Evolutionary conservation across 495 filamentous ascomycete genomes (phyloP), one percentile per base, ranked within the genome.

Genomic region (Astrocystis sublimbata): DNA sequence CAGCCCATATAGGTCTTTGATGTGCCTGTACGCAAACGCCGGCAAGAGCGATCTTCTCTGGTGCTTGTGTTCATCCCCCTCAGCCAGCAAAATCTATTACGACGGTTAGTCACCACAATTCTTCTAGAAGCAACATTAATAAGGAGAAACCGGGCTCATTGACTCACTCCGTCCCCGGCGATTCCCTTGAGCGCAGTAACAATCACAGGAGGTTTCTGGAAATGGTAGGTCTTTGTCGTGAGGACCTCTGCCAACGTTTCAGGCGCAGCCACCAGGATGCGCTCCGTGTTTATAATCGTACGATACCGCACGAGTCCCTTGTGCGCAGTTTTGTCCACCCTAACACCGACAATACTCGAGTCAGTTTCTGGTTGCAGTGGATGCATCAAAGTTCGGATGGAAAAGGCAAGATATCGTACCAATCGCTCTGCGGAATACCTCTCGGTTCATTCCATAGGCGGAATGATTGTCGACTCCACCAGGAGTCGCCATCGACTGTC

Each of bases 41-140:
- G 89, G 90, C 79, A 86, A 83, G 2, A 93, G 76, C 36, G 84
- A 82, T 66, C 86, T 88, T 21, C 90, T 78, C 77, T 92, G 89
- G 28, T 77, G 80, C 76, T 85, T 89, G 62, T 92, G 89, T 54
- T 87, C 87, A 21, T 89, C 86, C 12, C 89, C 90, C 69, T 93
- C 90, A 0, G 88, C 86, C 10, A 92, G 77, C 8, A 92, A 69
- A 8, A 93, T 68, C 0, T 49, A 4, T 26, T 3, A 17, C 24
- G 17, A 12, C 46, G 24, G 46, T 49, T 7, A 49, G 46, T 31
- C 9, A 15, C 15, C n/a, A 12, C 2, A 4, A 26, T 47, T 47
- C n/a, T 12, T 46, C 10, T 30, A 9, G 17, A 49, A 49, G 13
- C 6, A 2, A 15, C 24, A 10, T 15, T 6, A 30, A 49, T 7